These are phyloP conservation scores for Pholiota microspora DNA, from an alignment of 768 basidiomycete genomes.

Conservation along the genomic window DNA sequence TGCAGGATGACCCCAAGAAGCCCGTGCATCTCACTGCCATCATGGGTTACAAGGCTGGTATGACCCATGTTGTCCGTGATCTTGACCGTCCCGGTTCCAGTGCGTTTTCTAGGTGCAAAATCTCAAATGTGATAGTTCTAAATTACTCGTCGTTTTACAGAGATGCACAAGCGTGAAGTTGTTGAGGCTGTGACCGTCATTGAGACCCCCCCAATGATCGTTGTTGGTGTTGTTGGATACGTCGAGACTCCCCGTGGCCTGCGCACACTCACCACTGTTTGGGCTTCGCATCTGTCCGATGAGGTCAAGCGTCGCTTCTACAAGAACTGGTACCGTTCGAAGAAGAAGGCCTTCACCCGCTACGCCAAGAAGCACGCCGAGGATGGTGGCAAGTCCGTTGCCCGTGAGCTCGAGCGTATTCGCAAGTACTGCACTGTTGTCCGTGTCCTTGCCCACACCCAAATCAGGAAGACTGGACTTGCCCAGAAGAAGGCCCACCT, in stretches of 20 bases:
- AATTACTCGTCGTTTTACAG: conserved; percentile 37
- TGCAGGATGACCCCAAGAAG: conserved; percentile 98
- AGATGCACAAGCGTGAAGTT: conserved; percentile 99
- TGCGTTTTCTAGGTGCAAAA: conserved; percentile 42
- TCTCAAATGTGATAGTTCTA: neutral
- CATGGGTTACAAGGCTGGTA: conserved; percentile 99
- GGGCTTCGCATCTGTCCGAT: conserved; percentile 97
- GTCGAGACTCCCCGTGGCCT: conserved; percentile 99
- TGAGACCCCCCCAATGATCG: conserved; percentile 95
- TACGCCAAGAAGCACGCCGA: conserved; percentile 99
- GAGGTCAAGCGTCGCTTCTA: conserved; percentile 99
- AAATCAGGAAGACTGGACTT: conserved; percentile 97
- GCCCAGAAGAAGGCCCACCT: conserved; percentile 99
- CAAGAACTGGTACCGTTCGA: conserved; percentile 99
- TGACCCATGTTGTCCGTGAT: conserved; percentile 99
- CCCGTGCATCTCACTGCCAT: conserved; percentile 97
- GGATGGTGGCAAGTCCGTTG: conserved; percentile 86
- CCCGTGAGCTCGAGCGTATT: conserved; percentile 97
- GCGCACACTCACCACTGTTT: conserved; percentile 97
- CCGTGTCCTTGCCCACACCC: conserved; percentile 98
- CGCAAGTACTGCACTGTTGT: conserved; percentile 99
- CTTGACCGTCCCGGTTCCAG: conserved; percentile 99
- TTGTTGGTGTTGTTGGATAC: conserved; percentile 98
- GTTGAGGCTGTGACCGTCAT: conserved; percentile 96
- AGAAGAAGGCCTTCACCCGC: conserved; percentile 99